Base-by-base conservation (phyloP, 495 filamentous ascomycete species). In the Aspergillus coremiiformis region DNA sequence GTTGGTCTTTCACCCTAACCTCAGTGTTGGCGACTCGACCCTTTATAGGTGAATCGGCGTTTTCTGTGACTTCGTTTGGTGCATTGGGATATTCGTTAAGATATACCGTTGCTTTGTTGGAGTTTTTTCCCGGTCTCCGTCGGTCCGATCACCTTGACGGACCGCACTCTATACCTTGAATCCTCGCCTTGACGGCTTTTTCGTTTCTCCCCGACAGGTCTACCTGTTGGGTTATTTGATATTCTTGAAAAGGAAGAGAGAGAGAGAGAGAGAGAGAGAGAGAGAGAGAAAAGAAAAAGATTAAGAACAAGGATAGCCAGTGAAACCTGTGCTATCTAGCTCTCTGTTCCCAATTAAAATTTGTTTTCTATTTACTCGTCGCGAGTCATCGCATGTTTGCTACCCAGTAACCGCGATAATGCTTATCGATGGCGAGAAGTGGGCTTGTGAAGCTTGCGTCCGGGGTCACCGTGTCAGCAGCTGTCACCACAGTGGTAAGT, bases 401-500 rank as follows among this genome's bases (percentile, higher is more conserved):
- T 49, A 57, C 59, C 54, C 64, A 74, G 68, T 71, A 73, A 66
- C 66, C 66, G 57, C 60, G 61, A 63, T 65, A 58, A 92, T 92
- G 87, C 74, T 92, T 67, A 89, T 90, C 67, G 80, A 89, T 72
- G 87, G 87, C 68, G 87, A 92, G 76, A 92, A 92, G 76, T 92
- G 79, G 72, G 85, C 86, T 67, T 95, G 89, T 76, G 89, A 95
- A 76, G 89, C 89, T 77, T 95, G 89, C 76, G 87, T 95, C 69
- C 80, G 89, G 70, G 89, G 89, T 65, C 89, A 95, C 76, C 85
- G 89, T 66, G 89, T 95, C 65, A 94, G 88, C 82, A 91, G 87
- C 70, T 95, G 89, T 79, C 86, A 92, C 71, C 89, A 95, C 68
- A 75, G 82, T 70, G 87, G 88, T 92, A 79, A 76, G 85, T 80